Base-by-base conservation (phyloP, 352 stramenopile species). In the Pythium rishiriense region DNA sequence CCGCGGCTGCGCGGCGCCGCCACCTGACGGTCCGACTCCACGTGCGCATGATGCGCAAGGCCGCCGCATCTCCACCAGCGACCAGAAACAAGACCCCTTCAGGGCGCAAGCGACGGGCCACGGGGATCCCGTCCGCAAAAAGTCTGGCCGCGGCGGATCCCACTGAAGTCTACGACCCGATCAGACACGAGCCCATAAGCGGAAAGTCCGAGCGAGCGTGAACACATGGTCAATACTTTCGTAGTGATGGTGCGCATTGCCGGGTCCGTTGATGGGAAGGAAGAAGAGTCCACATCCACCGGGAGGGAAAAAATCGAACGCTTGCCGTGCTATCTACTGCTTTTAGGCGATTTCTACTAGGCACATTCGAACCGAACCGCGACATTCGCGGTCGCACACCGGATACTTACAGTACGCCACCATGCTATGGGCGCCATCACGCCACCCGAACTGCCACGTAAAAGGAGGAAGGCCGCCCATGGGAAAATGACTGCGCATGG, bases 1-100 rank as follows among this genome's bases (percentile, higher is more conserved):
- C 24, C 25, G 55, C 55, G 55, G 55, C 55, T 62, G 55, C 55
- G 55, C 55, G 54, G 43, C 42, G 45, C 31, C 55, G 29, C 55
- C 55, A 49, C 55, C 55, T 62, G 55, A 35, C 55, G 22, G 42
- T 45, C 54, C 54, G 54, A 52, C 51, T 58, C 51, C 51, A 58
- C 51, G 39, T 58, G 51, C 31, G 51, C 51, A 57, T 57, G 50
- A 57, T 46, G 50, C 31, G 21, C 45, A 31, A 35, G 24, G 15
- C 10, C 51, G 33, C 12, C 51, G n/a, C 51, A 58, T 48, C 51
- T 57, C 49, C 49, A n/a, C 6, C 7, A 31, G 51, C 26, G 47
- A 37, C 22, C 37, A 58, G 51, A 58, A 46, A 58, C 51, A 43
- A 58, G 51, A 51, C 51, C 35, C 5, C 15, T 3, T 46, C 5